Evolutionary conservation across 1,284 basidiomycete genomes (phyloP), one percentile per base, ranked within the genome.

Genomic region (Ustilago esculenta): DNA sequence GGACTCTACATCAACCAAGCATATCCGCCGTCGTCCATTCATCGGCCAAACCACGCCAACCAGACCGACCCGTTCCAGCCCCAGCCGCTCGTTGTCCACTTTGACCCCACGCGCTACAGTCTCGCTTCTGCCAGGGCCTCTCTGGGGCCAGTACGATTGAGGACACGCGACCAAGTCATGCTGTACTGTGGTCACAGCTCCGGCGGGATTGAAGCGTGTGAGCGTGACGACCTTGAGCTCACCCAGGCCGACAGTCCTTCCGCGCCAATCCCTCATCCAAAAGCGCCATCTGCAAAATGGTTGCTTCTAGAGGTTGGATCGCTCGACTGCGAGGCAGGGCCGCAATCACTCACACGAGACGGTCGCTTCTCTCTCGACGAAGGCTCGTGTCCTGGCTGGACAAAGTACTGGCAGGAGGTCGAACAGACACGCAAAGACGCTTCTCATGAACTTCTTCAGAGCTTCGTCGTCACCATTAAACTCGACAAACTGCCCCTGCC

Each of bases 1-100:
- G 71, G 71, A 2, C 71, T 73, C 9, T 73, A 70, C 57, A 63
- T 73, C 61, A 73, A 73, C 32, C 60, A 63, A 27, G 52, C 71
- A 2, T 58, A 66, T 21, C 24, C 53, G 9, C 66, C 67, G 0
- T 50, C 48, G 2, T 12, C 24, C 15, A 32, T 61, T 17, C 64
- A 64, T 32, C 54, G 54, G 4, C 64, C 59, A 2, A 47, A 61
- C 18, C 64, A 54, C 18, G 18, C 24, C 21, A 60, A 68, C 36
- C 43, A 48, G 20, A 54, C 61, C 8, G 54, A 66, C n/a, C 37
- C 52, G 1, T 66, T 58, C 44, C 46, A 58, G 17, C 51, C 57
- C 1, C 63, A 56, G n/a, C 58, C 63, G 6, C 64, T 73, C 5
- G 57, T 66, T 6, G 45, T 73, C 24, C 60, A 60, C 37, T 57